Conservation (phyloP, 257 asterid species). For the Asclepias syriaca region DNA sequence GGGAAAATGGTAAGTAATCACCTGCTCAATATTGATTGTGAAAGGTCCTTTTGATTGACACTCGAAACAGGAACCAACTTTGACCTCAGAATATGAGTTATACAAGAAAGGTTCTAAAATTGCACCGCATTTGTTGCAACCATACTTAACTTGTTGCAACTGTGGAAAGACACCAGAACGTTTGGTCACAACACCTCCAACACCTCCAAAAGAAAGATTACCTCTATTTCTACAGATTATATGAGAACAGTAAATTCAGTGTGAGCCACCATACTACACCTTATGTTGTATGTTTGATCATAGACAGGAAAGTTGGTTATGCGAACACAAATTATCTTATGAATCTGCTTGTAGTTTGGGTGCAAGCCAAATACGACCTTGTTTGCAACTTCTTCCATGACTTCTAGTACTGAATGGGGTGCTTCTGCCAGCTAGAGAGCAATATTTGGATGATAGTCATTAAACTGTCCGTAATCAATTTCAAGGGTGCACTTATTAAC, state of each 20-base stretch:
- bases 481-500: slow-evolving; percentile 97
- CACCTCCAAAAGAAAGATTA: too few relatives aligned
- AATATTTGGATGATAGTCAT: slow-evolving; percentile 60
- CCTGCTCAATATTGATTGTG: slow-evolving; percentile 95
- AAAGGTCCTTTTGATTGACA: slow-evolving; percentile 96
- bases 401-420: slow-evolving; percentile 98
- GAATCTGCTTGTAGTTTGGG: slow-evolving; percentile 82
- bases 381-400: slow-evolving; percentile 96
- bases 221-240: neutral
- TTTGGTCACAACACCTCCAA: slow-evolving; percentile 66
- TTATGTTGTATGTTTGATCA: slow-evolving; percentile 92
- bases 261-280: slow-evolving; percentile 33
- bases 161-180: slow-evolving; percentile 99
- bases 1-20: slow-evolving; percentile 19
- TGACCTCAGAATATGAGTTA: too few relatives aligned
- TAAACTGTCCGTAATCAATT: slow-evolving; percentile 91
- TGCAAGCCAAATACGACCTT: slow-evolving; percentile 80
- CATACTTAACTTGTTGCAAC: slow-evolving; percentile 94
- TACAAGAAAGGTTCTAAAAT: slow-evolving; percentile 95
- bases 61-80: slow-evolving; percentile 97
- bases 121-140: slow-evolving; percentile 83
- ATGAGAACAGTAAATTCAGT: neutral
- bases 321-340: slow-evolving; percentile 80
- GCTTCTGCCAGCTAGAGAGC: slow-evolving; percentile 99
- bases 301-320: slow-evolving; percentile 90